Evolutionary conservation across 495 filamentous ascomycete genomes (phyloP).

Genomic region (Filosporella fistucella): DNA sequence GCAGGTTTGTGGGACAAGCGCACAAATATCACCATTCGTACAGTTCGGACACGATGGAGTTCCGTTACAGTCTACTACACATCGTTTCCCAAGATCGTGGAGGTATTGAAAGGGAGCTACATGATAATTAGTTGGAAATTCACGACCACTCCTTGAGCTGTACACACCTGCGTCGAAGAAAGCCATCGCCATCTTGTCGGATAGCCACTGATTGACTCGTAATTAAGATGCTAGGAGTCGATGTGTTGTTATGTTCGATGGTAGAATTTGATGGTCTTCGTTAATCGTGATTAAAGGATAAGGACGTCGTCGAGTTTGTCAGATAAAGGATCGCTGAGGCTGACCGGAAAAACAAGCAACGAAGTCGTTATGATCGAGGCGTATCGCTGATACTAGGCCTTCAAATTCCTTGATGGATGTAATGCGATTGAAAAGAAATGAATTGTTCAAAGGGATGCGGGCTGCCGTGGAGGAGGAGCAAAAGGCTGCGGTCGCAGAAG

Average conservation of each 20-base stretch:
- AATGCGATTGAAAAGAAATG: constrained; percentile 5
- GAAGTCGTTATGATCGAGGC: background rate
- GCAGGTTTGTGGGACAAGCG: constrained; percentile 51
- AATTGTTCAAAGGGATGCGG: constrained; percentile 10
- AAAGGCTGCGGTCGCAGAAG: background rate
- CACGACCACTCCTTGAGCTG: background rate
- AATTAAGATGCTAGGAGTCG: background rate
- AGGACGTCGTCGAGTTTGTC: background rate
- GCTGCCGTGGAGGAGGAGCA: constrained; percentile 1
- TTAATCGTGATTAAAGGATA: background rate
- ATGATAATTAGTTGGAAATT: background rate
- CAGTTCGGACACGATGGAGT: constrained; percentile 49
- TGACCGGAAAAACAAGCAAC: background rate
- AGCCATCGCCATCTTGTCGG: constrained; percentile 1
- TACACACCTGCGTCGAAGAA: constrained; percentile 10
- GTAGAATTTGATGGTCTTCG: background rate
- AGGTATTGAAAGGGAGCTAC: constrained; percentile 24
- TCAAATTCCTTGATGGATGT: background rate
- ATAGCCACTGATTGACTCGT: background rate
- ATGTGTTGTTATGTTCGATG: background rate
- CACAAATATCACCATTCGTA: constrained; percentile 44
- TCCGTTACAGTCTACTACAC: constrained; percentile 36
- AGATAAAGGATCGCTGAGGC: background rate
- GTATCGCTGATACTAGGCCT: constrained; percentile 4
- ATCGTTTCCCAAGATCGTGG: constrained; percentile 43